Percentiles rank a stretch among this genome's conserved stretches.
Evolutionary conservation across 495 filamentous ascomycete genomes (phyloP).

Genomic region (Podospora bellae-mahoneyi): DNA sequence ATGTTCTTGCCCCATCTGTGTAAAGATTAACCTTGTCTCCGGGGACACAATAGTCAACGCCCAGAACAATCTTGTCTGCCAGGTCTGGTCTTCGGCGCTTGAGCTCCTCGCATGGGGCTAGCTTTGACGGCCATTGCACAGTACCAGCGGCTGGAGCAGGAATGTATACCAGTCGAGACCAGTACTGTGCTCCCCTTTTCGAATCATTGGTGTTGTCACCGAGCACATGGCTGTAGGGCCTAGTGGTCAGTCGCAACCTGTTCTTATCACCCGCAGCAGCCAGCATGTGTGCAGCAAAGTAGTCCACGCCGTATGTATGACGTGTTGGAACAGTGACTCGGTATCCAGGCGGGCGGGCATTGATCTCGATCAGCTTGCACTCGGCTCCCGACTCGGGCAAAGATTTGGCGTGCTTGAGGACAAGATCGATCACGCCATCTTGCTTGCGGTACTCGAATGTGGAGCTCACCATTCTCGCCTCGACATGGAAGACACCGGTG

Average conservation of each 20-base stretch:
- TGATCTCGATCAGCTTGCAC: slow-evolving; percentile 42
- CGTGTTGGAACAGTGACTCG: slow-evolving; percentile 26
- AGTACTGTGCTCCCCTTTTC: slow-evolving; percentile 26
- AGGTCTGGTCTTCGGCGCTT: slow-evolving; percentile 26
- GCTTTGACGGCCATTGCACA: slow-evolving; percentile 10
- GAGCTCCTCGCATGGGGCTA: slow-evolving; percentile 29
- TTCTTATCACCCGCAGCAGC: slow-evolving; percentile 29
- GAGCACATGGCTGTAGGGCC: slow-evolving; percentile 25
- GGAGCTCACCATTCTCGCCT: slow-evolving; percentile 37
- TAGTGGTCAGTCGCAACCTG: slow-evolving; percentile 25
- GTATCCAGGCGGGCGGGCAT: slow-evolving; percentile 38
- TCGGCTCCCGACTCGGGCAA: background rate
- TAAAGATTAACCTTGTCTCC: slow-evolving; percentile 23
- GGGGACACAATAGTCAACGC: slow-evolving; percentile 23
- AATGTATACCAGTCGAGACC: slow-evolving; percentile 32
- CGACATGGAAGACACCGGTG: slow-evolving; percentile 33
- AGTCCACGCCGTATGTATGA: slow-evolving; percentile 44
- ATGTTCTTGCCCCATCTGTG: slow-evolving; percentile 30
- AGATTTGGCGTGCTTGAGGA: slow-evolving; percentile 4
- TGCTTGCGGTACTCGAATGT: slow-evolving; percentile 24
- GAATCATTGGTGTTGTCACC: background rate
- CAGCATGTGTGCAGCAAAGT: slow-evolving; percentile 36
- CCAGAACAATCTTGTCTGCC: slow-evolving; percentile 23
- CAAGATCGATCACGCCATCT: slow-evolving; percentile 21
- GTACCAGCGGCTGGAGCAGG: slow-evolving; percentile 25